Evolutionary conservation across 106 monocot genomes (phyloP).

Genomic region (Dendrobium nobile): DNA sequence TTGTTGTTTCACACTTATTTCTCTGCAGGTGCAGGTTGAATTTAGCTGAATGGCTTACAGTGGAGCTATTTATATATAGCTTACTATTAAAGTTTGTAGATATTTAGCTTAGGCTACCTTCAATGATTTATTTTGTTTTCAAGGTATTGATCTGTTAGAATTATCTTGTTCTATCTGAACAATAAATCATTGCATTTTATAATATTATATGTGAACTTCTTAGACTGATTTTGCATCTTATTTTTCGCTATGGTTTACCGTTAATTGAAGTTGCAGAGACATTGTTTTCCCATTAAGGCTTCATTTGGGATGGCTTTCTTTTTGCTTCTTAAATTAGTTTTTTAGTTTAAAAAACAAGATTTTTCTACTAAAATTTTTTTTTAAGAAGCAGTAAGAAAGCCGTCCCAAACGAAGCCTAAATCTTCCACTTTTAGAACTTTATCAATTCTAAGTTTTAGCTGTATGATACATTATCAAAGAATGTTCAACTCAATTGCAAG

Average conservation of each 20-base stretch:
- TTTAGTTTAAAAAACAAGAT: too few relatives aligned
- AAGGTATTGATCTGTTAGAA: background rate
- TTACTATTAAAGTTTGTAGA: constrained; percentile 12
- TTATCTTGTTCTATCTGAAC: constrained; percentile 4
- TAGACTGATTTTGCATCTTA: background rate
- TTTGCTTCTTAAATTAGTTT: too few relatives aligned
- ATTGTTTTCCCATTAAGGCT: background rate
- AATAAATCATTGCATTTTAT: constrained; percentile 3
- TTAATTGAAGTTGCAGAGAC: background rate
- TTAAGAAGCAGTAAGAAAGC: too few relatives aligned
- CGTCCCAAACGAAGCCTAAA: too few relatives aligned
- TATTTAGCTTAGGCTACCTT: background rate
- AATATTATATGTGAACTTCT: background rate
- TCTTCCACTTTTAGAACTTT: background rate
- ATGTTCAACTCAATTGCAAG: background rate
- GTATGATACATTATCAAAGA: background rate
- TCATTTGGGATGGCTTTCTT: too few relatives aligned
- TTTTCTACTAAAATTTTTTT: too few relatives aligned
- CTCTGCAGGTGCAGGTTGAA: constrained; percentile 6
- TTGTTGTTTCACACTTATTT: background rate
- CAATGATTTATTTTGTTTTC: background rate
- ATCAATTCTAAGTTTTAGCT: background rate
- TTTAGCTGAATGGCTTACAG: background rate
- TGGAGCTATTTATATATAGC: background rate
- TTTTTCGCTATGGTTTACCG: background rate